Percentiles rank a stretch among this genome's conserved stretches.
Conservation (phyloP, 306 rosid species). For the Prinsepia uniflora region DNA sequence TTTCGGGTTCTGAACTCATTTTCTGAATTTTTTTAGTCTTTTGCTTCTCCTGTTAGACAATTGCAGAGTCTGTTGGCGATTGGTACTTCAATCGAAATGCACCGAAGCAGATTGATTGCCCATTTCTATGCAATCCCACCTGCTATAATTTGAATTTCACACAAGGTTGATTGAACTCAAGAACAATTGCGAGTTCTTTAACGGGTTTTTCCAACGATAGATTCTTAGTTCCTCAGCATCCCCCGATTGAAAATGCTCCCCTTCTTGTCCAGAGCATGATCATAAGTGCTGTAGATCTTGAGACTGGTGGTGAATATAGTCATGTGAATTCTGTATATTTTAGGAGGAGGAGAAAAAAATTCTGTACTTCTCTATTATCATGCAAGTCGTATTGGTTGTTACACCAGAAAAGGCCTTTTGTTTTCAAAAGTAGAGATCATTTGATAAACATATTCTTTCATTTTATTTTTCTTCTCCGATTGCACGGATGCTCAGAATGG, state of each 20-base stretch:
- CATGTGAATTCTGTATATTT: too few species aligned
- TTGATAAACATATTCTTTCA: too few species aligned
- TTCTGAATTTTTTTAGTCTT: neutral
- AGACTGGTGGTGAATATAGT: too few species aligned
- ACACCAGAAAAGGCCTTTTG: too few species aligned
- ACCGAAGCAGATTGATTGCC: conserved; percentile 65
- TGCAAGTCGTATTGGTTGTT: too few species aligned
- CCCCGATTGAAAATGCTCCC: neutral
- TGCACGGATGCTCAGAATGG: too few species aligned
- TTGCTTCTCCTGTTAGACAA: conserved; percentile 42
- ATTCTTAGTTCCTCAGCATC: neutral
- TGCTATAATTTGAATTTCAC: conserved; percentile 60
- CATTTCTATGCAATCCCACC: conserved; percentile 90
- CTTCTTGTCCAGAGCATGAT: neutral
- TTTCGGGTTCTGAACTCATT: neutral
- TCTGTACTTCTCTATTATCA: too few species aligned
- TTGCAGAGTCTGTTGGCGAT: conserved; percentile 83
- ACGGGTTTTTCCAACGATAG: neutral
- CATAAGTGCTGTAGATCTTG: neutral
- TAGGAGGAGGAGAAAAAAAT: too few species aligned
- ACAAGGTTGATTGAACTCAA: conserved; percentile 21
- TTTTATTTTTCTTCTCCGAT: too few species aligned
- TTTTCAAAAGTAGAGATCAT: too few species aligned
- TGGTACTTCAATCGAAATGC: conserved; percentile 65
- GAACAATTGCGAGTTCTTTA: conserved; percentile 1